A percentile compares a stretch with the other conserved stretches of the same genome.
These are phyloP conservation scores for Panicum virgatum DNA, from an alignment of 202 grass and related monocot species.

Conservation along the genomic window DNA sequence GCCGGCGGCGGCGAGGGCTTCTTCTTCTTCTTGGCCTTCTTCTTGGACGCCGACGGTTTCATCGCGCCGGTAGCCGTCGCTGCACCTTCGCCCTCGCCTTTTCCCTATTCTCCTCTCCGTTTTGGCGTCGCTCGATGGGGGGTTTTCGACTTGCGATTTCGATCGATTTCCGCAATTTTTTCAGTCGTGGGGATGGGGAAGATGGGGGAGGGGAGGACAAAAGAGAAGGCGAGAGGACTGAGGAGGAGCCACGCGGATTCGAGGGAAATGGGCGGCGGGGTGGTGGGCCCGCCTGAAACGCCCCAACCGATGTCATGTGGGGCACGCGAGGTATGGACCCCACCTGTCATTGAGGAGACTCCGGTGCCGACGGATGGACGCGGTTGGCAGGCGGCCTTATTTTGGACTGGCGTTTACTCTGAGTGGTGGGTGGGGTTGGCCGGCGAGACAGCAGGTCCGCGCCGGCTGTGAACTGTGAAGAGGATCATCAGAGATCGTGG, in stretches of 20 bases:
- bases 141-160: neutral
- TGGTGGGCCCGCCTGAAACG: neutral
- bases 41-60: conserved; percentile 56
- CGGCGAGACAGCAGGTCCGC: too few species aligned
- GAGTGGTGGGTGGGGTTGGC: neutral
- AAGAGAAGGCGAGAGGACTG: too few species aligned
- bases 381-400: neutral
- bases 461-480: neutral
- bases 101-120: neutral
- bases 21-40: conserved; percentile 61
- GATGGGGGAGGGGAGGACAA: neutral
- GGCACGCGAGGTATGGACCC: fast-evolving
- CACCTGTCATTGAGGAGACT: neutral
- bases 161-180: conserved; percentile 4
- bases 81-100: neutral
- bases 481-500: neutral
- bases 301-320: conserved; percentile 1
- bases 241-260: too few species aligned
- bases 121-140: neutral
- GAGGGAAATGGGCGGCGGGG: neutral
- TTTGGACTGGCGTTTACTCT: neutral
- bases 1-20: conserved; percentile 26
- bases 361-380: neutral
- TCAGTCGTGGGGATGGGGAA: neutral
- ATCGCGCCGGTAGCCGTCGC: conserved; percentile 37